phyloP scores from a whole-genome alignment of 257 asterid species.

The Schizonepeta tenuifolia region DNA sequence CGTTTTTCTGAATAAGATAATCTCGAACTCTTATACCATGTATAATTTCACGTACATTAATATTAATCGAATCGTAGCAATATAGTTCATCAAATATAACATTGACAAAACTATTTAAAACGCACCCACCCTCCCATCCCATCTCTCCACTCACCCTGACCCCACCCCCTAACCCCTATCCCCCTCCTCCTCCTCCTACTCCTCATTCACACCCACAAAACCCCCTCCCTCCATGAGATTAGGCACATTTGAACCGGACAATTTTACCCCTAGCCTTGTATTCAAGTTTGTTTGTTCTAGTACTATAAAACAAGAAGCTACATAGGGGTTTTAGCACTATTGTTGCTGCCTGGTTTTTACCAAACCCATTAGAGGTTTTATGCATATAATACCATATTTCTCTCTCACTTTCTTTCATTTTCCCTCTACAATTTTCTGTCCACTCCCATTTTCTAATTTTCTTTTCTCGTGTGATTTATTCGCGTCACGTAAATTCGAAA shows the following conservation, averaged over 20 bases:
- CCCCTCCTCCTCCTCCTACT: no score
- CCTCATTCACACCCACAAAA: conserved; percentile 22
- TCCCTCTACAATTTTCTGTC: neutral
- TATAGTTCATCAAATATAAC: neutral
- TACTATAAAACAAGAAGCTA: conserved; percentile 33
- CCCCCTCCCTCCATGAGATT: conserved; percentile 29
- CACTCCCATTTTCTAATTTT: neutral
- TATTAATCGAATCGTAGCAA: neutral
- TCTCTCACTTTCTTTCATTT: neutral
- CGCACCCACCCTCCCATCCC: neutral
- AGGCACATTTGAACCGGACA: conserved; percentile 32
- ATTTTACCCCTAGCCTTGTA: conserved; percentile 33
- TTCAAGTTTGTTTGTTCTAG: conserved; percentile 30
- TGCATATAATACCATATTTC: neutral
- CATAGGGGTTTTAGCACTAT: conserved; percentile 46
- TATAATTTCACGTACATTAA: neutral
- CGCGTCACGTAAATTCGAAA: conserved; percentile 44
- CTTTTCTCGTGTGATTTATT: conserved; percentile 29
- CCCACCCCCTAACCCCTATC: conserved; percentile 3
- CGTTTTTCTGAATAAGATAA: neutral
- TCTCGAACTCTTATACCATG: neutral
- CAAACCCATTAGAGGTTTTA: conserved; percentile 57
- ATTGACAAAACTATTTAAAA: no score
- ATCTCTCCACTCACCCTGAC: conserved; percentile 24
- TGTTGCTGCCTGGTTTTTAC: conserved; percentile 29